Conservation (phyloP, 176 grass and related monocot species). For the Elaeis guineensis region DNA sequence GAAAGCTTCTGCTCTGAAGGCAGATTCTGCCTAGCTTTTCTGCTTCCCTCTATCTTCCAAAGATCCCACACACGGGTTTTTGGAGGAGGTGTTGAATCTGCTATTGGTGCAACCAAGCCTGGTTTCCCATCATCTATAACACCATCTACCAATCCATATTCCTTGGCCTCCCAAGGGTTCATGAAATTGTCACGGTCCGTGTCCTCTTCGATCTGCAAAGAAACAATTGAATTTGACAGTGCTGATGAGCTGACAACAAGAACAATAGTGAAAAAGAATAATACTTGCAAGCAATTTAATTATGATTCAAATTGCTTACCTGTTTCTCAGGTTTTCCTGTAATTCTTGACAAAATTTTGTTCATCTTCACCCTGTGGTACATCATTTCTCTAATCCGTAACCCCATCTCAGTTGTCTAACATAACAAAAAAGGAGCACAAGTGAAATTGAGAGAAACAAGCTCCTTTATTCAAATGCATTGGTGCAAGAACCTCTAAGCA, state of each 20-base stretch:
- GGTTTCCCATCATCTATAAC: slow-evolving; percentile 75
- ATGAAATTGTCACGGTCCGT: slow-evolving; percentile 90
- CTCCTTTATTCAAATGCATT: no score
- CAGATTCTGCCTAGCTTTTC: slow-evolving; percentile 60
- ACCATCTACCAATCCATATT: slow-evolving; percentile 73
- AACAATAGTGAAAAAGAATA: not conserved
- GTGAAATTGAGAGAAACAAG: no score
- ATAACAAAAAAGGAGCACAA: no score
- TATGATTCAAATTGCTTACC: slow-evolving; percentile 23
- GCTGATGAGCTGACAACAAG: slow-evolving; percentile 8
- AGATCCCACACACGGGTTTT: slow-evolving; percentile 72
- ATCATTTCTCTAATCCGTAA: slow-evolving; percentile 69
- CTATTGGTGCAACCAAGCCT: slow-evolving; percentile 70
- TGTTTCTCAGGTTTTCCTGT: slow-evolving; percentile 77
- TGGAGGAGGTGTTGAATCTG: slow-evolving; percentile 52
- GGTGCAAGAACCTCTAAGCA: no score
- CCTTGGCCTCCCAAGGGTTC: slow-evolving; percentile 94
- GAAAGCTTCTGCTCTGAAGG: slow-evolving; percentile 56
- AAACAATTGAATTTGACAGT: slow-evolving; percentile 7
- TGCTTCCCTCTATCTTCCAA: slow-evolving; percentile 49
- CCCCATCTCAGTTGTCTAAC: slow-evolving; percentile 37
- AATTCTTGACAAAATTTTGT: slow-evolving; percentile 86
- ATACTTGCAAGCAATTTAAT: no score
- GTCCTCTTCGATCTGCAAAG: slow-evolving; percentile 64
- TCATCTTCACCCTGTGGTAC: slow-evolving; percentile 90